Conservation (phyloP, 2,329 filamentous ascomycete genomes). For the Acephala macrosclerotiorum region DNA sequence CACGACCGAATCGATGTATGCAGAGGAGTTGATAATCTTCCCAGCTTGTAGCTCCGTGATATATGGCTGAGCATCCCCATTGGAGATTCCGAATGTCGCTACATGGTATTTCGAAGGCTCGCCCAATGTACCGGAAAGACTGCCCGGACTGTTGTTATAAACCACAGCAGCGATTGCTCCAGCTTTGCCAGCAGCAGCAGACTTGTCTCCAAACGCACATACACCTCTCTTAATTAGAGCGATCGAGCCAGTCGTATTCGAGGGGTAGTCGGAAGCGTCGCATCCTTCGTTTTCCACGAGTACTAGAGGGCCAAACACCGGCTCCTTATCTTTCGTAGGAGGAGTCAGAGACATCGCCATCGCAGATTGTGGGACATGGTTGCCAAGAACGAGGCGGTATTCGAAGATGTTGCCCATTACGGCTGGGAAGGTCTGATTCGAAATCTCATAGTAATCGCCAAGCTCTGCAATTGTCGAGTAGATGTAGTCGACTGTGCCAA, state of each 20-base stretch:
- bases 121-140: conserved; percentile 73
- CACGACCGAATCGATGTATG: conserved; percentile 66
- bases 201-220: conserved; percentile 78
- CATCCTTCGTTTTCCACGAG: conserved; percentile 71
- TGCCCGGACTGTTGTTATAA: conserved; percentile 61
- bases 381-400: conserved; percentile 62
- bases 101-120: conserved; percentile 64
- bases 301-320: conserved; percentile 66
- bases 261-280: conserved; percentile 67
- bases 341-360: conserved; percentile 71
- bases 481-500: conserved; percentile 70
- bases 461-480: conserved; percentile 60
- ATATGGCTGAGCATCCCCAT: conserved; percentile 63
- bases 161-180: conserved; percentile 76
- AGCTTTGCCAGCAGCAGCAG: conserved; percentile 69
- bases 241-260: conserved; percentile 65
- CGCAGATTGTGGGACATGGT: conserved; percentile 57
- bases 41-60: conserved; percentile 61
- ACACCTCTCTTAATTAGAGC: conserved; percentile 74
- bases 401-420: conserved; percentile 66
- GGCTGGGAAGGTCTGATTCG: conserved; percentile 70
- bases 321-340: conserved; percentile 64
- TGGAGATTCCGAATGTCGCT: conserved; percentile 72
- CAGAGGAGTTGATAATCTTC: conserved; percentile 58
- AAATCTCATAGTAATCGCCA: conserved; percentile 66